Evolutionary conservation across 352 stramenopile species (phyloP), one percentile per base, ranked within the genome.

Genomic region (Phytophthora europaea): DNA sequence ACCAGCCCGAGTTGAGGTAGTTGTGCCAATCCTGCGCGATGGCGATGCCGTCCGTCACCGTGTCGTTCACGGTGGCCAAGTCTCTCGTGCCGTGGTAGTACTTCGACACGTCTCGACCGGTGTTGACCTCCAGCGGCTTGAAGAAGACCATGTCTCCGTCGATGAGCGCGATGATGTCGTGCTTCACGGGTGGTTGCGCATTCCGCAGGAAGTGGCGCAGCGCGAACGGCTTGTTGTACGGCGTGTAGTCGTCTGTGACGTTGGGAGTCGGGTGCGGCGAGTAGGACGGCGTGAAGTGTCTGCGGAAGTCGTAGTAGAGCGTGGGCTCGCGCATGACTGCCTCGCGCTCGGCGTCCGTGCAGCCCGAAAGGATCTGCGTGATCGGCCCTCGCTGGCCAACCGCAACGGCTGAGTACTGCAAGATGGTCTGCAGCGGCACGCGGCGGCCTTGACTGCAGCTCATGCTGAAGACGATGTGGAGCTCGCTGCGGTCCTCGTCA

Each of bases 391-490:
- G 65, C 62, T 90, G 79, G 0, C 66, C 75, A 8, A 81, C 81
- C 4, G 59, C 65, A 33, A 73, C 75, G 31, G 83, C 79, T 0
- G 79, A 86, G 58, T 82, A 76, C 66, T 90, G 81, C 56, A 90
- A 53, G 22, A 86, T 73, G 16, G 72, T 85, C 68, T 81, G 70
- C 40, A 85, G 55, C 31, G 83, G 63, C 50, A 82, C 56, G 1
- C 83, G 81, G 61, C 80, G 68, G 4, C 67, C 61, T 67, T 88
- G 77, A 4, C 67, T 52, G 76, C 81, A 90, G 60, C 76, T 81
- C 65, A 82, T 87, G 64, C 80, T 88, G 70, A 87, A 90, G 31
- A 86, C 77, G 33, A 85, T 77, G 71, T 90, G 83, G 9, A 83
- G 53, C 53, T 84, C 75, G 61, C 59, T 79, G 18, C 36, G 62